phyloP scores from a whole-genome alignment of 768 basidiomycete species.

The Kwoniella dejecticola region DNA sequence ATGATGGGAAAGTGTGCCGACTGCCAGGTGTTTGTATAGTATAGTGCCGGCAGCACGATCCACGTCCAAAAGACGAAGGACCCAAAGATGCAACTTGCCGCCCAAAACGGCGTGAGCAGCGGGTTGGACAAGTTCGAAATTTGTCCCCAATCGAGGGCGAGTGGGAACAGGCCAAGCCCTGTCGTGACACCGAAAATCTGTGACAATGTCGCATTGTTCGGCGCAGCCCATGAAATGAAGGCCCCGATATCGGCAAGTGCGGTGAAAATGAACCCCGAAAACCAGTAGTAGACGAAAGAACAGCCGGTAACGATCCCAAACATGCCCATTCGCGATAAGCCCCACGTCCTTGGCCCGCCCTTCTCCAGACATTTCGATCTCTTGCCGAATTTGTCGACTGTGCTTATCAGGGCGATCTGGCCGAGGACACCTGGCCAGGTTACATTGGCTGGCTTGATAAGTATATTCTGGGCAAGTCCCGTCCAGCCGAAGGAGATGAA shows the following conservation, averaged over 20 bases:
- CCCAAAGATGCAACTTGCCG: background rate
- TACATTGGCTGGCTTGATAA: background rate
- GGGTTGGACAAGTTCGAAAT: conserved; percentile 1
- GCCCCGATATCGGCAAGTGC: background rate
- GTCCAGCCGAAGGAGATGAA: background rate
- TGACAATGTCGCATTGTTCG: background rate
- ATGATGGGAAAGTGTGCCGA: background rate
- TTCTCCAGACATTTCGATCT: background rate
- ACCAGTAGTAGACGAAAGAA: background rate
- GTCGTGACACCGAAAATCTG: background rate
- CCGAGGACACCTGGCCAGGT: background rate
- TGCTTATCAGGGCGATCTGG: background rate
- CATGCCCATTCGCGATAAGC: background rate
- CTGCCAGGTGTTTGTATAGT: conserved; percentile 3
- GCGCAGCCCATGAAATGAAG: background rate
- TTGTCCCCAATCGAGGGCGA: background rate
- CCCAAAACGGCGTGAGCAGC: background rate
- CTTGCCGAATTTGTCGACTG: background rate
- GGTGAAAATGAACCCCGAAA: background rate
- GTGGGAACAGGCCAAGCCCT: background rate
- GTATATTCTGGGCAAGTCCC: background rate
- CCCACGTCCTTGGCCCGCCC: background rate
- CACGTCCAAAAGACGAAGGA: background rate
- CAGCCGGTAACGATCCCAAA: background rate
- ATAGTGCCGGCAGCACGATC: background rate